Evolutionary conservation across 129 eudicot species (phyloP).

Genomic region (Escallonia rubra): DNA sequence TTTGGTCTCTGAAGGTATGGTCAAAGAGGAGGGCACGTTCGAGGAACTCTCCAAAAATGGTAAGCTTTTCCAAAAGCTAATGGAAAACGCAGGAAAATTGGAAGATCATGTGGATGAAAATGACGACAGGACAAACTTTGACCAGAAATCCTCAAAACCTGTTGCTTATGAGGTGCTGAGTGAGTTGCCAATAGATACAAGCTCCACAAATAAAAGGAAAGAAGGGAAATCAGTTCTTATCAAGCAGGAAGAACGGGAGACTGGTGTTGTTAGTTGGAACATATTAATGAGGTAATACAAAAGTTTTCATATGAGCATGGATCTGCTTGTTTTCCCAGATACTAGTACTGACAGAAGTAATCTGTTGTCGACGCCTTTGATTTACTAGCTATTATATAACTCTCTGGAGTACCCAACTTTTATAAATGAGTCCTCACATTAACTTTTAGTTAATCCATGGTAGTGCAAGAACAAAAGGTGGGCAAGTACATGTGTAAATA

Average conservation of each 20-base stretch:
- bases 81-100: conserved; percentile 96
- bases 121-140: conserved; percentile 21
- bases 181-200: conserved; percentile 31
- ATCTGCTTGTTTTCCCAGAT: too few relatives aligned
- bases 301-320: not conserved
- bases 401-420: too few relatives aligned
- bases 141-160: conserved; percentile 32
- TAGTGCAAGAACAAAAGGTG: too few relatives aligned
- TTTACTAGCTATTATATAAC: too few relatives aligned
- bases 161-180: conserved; percentile 29
- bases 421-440: too few relatives aligned
- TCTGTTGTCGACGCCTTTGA: too few relatives aligned
- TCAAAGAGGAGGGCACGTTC: conserved; percentile 90
- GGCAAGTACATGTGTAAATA: too few relatives aligned
- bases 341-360: too few relatives aligned
- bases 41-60: conserved; percentile 78
- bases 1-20: conserved; percentile 71
- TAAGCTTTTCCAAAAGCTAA: conserved; percentile 54
- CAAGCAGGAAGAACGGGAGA: conserved; percentile 92
- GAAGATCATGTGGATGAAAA: conserved; percentile 63
- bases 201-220: conserved; percentile 31
- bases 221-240: conserved; percentile 71
- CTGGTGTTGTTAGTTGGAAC: conserved; percentile 87
- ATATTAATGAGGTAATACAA: conserved; percentile 60
- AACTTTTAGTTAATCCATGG: too few relatives aligned